Evolutionary conservation across 208 protist species (phyloP).

Genomic region (Zelonia costaricensis): DNA sequence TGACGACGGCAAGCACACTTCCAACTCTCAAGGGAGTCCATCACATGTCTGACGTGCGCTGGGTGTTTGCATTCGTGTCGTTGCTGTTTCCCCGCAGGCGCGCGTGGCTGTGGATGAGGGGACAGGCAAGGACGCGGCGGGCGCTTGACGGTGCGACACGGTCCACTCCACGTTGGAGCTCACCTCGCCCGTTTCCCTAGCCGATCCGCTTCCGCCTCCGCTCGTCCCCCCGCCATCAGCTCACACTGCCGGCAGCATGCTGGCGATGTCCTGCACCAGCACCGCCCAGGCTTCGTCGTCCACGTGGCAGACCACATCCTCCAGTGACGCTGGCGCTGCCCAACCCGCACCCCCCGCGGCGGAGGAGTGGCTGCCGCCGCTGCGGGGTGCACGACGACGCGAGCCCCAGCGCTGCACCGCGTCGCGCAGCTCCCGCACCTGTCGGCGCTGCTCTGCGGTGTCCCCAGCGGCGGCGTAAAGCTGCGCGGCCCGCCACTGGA

Average conservation of each 20-base stretch:
- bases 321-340: background rate
- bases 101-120: too few relatives aligned
- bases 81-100: too few relatives aligned
- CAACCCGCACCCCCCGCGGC: background rate
- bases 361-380: background rate
- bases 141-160: too few relatives aligned
- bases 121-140: too few relatives aligned
- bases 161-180: too few relatives aligned
- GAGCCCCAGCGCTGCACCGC: constrained; percentile 24
- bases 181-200: too few relatives aligned
- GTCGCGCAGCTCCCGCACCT: constrained; percentile 13
- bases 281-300: constrained; percentile 8
- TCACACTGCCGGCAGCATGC: constrained; percentile 6
- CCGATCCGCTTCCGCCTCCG: too few relatives aligned
- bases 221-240: too few relatives aligned
- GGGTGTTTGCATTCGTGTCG: too few relatives aligned
- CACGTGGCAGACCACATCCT: constrained; percentile 23
- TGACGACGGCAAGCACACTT: too few relatives aligned
- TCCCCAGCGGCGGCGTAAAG: constrained; percentile 30
- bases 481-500: constrained; percentile 33
- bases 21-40: too few relatives aligned
- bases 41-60: too few relatives aligned
- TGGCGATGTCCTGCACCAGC: constrained; percentile 11
- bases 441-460: constrained; percentile 1
- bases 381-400: constrained; percentile 5